A percentile compares a stretch with the other conserved stretches of the same genome.
Conservation (phyloP, 2,329 filamentous ascomycete species). For the Botryosphaeria dothidea region DNA sequence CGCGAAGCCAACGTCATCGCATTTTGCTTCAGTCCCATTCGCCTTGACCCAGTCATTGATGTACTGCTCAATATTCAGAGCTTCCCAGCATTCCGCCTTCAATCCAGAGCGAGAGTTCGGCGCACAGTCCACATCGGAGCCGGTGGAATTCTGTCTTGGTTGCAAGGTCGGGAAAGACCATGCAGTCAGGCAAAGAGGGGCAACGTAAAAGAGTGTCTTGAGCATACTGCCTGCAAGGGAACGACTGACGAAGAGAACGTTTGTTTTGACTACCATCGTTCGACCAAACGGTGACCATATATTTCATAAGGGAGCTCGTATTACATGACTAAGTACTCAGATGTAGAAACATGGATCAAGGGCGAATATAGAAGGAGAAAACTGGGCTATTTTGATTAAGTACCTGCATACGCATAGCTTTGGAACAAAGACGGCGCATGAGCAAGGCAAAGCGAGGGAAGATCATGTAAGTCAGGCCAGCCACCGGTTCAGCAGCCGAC, state of each 20-base stretch:
- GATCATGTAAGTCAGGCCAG: conserved; percentile 1
- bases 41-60: conserved; percentile 1
- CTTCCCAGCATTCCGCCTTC: conserved; percentile 1
- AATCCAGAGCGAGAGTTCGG: conserved; percentile 2
- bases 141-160: neutral
- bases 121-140: neutral
- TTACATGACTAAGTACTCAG: conserved; percentile 6
- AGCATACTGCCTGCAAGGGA: neutral
- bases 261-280: neutral
- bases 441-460: neutral
- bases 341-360: neutral
- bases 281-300: neutral
- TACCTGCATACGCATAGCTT: neutral
- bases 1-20: neutral
- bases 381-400: neutral
- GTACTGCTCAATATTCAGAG: neutral
- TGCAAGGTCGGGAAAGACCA: neutral
- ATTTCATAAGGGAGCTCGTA: neutral
- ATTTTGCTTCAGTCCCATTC: neutral
- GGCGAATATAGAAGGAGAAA: neutral
- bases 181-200: neutral
- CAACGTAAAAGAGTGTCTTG: neutral
- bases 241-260: neutral
- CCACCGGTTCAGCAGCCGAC: neutral
- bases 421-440: neutral